Base-by-base conservation (phyloP, 176 grass and related monocot species). In the Paspalum notatum region DNA sequence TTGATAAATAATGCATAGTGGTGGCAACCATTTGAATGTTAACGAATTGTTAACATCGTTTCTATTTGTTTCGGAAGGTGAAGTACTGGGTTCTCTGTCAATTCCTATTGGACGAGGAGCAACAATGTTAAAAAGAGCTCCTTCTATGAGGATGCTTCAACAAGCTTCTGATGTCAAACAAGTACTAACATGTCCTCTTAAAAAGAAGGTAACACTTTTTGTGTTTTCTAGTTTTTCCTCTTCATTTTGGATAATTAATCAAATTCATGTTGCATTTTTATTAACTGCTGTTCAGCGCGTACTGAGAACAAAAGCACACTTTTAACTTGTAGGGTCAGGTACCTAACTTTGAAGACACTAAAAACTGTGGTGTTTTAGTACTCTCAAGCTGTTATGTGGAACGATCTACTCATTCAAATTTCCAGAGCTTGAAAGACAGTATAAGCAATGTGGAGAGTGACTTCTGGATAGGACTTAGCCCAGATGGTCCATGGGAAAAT, bases 401-500 rank as follows among this genome's bases (percentile, higher is more conserved):
- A 89, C 78, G 86, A 74, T 91, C 90, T 92, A 73, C 84, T 79
- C 85, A 98, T 68, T 74, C 77, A 57, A 85, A 88, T 52, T 90
- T 89, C 71, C 76, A 90, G 76, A 87, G 62, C 63, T 85, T 68
- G 81, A 92, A 89, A 72, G 79, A 80, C 41, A 91, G 53, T 62
- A 73, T 59, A 88, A 78, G 47, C 81, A 84, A 90, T 62, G 86
- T 51, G 40, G 84, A 95, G 61, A 81, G 83, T 71, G 90, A 89
- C 92, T 98, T 98, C 66, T 93, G 84, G 84, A 88, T 95, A 83
- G 95, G 92, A 21, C 90, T 98, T 80, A 63, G 71, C 71, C 90
- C 85, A 85, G 89, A 91, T 85, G 95, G 95, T 76, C 95, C 95
- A 17, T 98, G 95, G 95, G 92, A 95, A 75, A 88, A 78, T 64